Base-by-base conservation (phyloP, 2,329 filamentous ascomycete species). In the Pyrenophora seminiperda region DNA sequence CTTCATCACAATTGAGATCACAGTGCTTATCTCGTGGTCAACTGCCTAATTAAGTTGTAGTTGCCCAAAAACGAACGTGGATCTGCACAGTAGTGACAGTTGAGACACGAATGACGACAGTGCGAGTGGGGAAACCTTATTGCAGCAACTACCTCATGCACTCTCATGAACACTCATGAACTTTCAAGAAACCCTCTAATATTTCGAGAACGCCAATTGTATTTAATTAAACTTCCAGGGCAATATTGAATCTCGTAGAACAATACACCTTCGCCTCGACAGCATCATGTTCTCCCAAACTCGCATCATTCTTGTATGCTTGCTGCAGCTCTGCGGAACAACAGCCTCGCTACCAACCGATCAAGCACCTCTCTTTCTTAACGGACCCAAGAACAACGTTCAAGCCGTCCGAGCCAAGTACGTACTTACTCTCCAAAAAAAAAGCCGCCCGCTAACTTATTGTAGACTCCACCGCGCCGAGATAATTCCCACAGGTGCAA, bases 401-500 rank as follows among this genome's bases (percentile, higher is more conserved):
- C 61, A 67, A 32, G 33, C 40, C 34, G 62, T 73, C 6, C 61
- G 65, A 53, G 54, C 60, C 38, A 63, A 65, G 71, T 73, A 48
- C 39, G 60, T 48, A 17, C 19, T 3, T 13, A 36, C 17, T 18
- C 22, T 30, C 17, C 20, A 18, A 15, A 5, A 10, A 3, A 37
- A 18, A 46, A 5, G 11, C 22, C 18, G 3, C 30, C 14, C 3
- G 15, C 46, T 59, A 31, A 59, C 20, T 6, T 6, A 17, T 37
- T 7, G 5, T 47, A 75, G 73, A 51, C 63, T 75, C n/a, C 64
- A 57, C 14, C 65, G 68, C 53, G 73, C 73, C 17, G 70, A 74
- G 47, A 74, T 75, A 27, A 75, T 75, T 33, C 71, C 72, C 10
- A 73, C 71, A 47, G 72, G 71, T 71, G 62, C 13, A 24, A 17